Conservation (phyloP, 495 filamentous ascomycete genomes). For the Penicillium arizonense region DNA sequence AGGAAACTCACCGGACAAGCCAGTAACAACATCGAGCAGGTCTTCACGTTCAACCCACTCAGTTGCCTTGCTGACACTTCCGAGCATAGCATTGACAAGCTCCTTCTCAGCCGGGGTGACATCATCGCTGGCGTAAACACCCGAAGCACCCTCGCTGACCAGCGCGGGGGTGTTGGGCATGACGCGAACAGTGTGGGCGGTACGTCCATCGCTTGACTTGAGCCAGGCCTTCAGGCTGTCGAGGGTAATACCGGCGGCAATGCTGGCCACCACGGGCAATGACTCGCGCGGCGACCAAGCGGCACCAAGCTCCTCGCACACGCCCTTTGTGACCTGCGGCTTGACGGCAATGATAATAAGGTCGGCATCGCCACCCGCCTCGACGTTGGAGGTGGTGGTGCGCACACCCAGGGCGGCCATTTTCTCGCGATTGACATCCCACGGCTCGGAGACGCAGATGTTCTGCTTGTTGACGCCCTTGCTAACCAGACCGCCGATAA, state of each 20-base stretch:
- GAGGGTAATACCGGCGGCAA: conserved; percentile 42
- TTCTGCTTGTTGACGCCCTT: conserved; percentile 36
- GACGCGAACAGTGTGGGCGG: conserved; percentile 35
- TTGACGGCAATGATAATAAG: conserved; percentile 78
- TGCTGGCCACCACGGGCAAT: conserved; percentile 43
- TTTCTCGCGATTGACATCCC: conserved; percentile 81
- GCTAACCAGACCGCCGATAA: conserved; percentile 39
- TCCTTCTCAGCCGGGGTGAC: conserved; percentile 34
- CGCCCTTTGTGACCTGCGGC: conserved; percentile 75
- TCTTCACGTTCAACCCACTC: conserved; percentile 45
- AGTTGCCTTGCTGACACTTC: conserved; percentile 37
- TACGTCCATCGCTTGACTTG: conserved; percentile 22
- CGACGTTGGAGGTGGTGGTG: conserved; percentile 79
- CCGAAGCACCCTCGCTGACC: conserved; percentile 37
- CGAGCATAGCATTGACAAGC: conserved; percentile 32
- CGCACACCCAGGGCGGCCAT: conserved; percentile 85
- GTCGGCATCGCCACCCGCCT: conserved; percentile 90
- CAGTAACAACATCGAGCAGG: conserved; percentile 41
- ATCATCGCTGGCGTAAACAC: conserved; percentile 30
- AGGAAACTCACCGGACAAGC: conserved; percentile 34
- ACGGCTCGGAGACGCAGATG: conserved; percentile 71
- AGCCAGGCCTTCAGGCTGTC: conserved; percentile 35
- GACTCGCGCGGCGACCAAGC: conserved; percentile 74
- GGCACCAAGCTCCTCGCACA: conserved; percentile 88
- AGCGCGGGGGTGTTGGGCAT: conserved; percentile 46